Base-by-base conservation (phyloP, 176 grass and related monocot genomes). In the Bromus sterilis region DNA sequence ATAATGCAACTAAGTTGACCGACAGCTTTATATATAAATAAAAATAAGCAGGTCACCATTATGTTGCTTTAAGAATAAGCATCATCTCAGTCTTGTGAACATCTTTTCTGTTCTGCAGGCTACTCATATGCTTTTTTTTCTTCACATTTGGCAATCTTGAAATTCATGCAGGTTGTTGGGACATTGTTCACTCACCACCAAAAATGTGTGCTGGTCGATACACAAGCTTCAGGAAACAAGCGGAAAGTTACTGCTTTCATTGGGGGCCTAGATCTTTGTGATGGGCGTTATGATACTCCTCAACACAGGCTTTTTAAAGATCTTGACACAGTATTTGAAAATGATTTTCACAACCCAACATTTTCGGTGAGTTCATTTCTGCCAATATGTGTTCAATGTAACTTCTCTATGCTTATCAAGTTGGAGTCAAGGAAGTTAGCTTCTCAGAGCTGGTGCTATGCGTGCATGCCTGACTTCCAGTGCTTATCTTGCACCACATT, bases 231-330 rank as follows among this genome's bases (percentile, higher is more conserved):
- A 39, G 80, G 88, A 82, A 95, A 93, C 88, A 89, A 95, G 75
- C 75, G 92, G 76, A 98, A 91, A 91, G 86, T 98, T 69, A 95
- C 95, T 77, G 90, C 95, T 84, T 98, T 98, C 56, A 51, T 94
- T 20, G 95, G 95, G 34, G 95, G 95, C 42, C 82, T 98, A 66
- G 95, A 98, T 89, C 92, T 98, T 83, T 98, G 95, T 89, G 90
- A 95, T 57, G 95, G 95, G 51, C 95, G 95, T 71, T 98, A 98
- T 76, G 95, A 98, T 86, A 98, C 95, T 88, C 95, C 95, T 55
- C 18, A 89, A 43, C 95, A 98, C 80, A 95, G 95, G 61, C 90
- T 98, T 56, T 95, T 94, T 71, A 56, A 70, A 60, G 90, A 98
- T 83, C 90, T 98, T 33, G 84, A 94, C 76, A 95, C 86, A 35